Evolutionary conservation across 306 rosid genomes (phyloP).

Genomic region (Pyrus communis): DNA sequence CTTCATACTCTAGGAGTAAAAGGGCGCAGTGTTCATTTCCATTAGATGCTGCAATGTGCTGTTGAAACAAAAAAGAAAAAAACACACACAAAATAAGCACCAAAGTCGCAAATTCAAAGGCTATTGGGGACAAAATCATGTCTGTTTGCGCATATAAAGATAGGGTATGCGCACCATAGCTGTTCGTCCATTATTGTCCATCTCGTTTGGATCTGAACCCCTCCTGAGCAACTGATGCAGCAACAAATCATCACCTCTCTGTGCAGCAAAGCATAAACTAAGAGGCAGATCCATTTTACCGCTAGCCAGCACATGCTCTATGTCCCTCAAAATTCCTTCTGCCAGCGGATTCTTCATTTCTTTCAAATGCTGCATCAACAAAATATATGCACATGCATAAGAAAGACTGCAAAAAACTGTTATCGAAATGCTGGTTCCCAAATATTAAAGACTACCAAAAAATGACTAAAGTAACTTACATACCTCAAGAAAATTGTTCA

Average conservation of each 20-base stretch:
- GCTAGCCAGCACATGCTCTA: constrained; percentile 45
- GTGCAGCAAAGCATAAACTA: constrained; percentile 57
- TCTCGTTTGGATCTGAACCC: constrained; percentile 66
- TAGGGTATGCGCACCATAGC: constrained; percentile 45
- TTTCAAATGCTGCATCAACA: constrained; percentile 43
- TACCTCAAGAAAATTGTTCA: constrained; percentile 64
- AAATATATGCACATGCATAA: background rate
- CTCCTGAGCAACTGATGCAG: constrained; percentile 39
- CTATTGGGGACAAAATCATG: background rate
- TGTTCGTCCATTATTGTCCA: constrained; percentile 41
- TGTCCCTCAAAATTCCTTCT: constrained; percentile 42
- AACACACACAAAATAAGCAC: background rate
- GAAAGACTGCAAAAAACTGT: background rate
- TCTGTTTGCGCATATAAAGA: background rate
- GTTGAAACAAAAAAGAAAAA: constrained; percentile 15
- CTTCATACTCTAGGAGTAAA: constrained; percentile 52
- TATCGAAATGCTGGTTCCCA: background rate
- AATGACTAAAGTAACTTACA: background rate
- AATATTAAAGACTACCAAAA: background rate
- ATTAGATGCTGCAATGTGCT: constrained; percentile 61
- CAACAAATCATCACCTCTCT: constrained; percentile 40
- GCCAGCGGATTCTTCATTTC: constrained; percentile 25
- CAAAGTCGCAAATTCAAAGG: background rate
- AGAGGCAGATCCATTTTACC: constrained; percentile 59
- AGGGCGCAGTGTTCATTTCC: constrained; percentile 43